Conservation (phyloP, 345 rosid species). For the Pistacia integerrima region DNA sequence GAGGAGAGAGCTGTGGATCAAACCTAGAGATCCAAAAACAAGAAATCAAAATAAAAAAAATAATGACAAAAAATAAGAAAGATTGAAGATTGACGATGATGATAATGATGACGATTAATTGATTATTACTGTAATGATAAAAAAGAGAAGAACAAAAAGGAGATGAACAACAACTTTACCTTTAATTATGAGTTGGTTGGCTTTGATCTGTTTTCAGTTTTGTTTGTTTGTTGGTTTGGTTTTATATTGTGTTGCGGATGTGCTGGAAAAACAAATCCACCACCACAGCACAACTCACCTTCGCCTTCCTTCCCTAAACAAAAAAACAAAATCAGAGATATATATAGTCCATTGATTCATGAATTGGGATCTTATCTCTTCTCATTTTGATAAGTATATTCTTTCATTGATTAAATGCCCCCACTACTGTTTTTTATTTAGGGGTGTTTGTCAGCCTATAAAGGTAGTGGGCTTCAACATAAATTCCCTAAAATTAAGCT, state of each 20-base stretch:
- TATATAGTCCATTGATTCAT: not conserved
- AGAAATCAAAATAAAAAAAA: not conserved
- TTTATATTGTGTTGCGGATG: not conserved
- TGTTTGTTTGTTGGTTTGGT: no score
- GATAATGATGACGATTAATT: conserved; percentile 14
- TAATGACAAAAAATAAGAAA: conserved; percentile 1
- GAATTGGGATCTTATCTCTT: not conserved
- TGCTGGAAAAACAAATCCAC: conserved; percentile 22
- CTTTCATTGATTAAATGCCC: not conserved
- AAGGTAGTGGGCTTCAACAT: no score
- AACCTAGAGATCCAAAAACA: conserved; percentile 33
- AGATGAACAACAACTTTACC: conserved; percentile 28
- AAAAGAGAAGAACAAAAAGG: conserved; percentile 14
- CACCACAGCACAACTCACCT: not conserved
- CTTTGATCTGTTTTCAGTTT: conserved; percentile 11
- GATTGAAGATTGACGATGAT: not conserved
- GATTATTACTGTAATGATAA: conserved; percentile 9
- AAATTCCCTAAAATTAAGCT: no score
- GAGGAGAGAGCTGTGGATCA: not conserved
- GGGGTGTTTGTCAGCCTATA: no score
- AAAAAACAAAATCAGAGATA: no score
- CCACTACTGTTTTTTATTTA: no score
- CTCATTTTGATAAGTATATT: conserved; percentile 5
- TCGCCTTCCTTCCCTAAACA: not conserved
- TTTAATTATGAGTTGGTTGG: conserved; percentile 27